phyloP scores from a whole-genome alignment of 2,329 filamentous ascomycete genomes.

The Fusarium azukiicola region DNA sequence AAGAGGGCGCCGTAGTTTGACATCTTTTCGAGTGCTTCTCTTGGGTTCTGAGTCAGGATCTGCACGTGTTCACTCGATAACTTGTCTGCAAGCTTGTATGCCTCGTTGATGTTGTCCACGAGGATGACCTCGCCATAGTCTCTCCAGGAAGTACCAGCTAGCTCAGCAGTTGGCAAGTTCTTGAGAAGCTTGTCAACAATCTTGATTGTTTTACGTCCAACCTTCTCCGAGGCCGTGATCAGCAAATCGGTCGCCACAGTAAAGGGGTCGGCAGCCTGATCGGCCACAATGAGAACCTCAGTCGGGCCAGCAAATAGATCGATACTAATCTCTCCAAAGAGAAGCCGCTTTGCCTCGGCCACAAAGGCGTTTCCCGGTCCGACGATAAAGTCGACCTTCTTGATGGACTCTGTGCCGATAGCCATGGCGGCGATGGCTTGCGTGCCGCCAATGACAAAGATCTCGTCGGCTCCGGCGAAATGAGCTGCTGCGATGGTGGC shows the following conservation, averaged over 20 bases:
- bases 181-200: neutral
- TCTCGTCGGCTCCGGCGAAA: neutral
- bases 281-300: neutral
- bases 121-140: neutral
- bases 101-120: neutral
- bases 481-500: neutral
- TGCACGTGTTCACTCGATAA: neutral
- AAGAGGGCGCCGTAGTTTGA: neutral
- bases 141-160: neutral
- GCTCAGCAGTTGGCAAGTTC: neutral
- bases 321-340: neutral
- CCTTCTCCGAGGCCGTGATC: neutral
- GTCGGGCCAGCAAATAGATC: neutral
- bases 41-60: neutral
- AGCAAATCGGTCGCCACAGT: neutral
- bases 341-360: neutral
- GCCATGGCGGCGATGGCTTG: conserved; percentile 5
- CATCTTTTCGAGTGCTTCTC: neutral
- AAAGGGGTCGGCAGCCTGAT: neutral
- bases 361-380: neutral
- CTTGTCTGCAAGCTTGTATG: neutral
- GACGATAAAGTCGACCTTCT: neutral
- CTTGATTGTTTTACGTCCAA: neutral
- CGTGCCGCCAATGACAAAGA: neutral
- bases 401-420: neutral